Evolutionary conservation across 208 protist species (phyloP).

Genomic region (Wallacemonas sp.): DNA sequence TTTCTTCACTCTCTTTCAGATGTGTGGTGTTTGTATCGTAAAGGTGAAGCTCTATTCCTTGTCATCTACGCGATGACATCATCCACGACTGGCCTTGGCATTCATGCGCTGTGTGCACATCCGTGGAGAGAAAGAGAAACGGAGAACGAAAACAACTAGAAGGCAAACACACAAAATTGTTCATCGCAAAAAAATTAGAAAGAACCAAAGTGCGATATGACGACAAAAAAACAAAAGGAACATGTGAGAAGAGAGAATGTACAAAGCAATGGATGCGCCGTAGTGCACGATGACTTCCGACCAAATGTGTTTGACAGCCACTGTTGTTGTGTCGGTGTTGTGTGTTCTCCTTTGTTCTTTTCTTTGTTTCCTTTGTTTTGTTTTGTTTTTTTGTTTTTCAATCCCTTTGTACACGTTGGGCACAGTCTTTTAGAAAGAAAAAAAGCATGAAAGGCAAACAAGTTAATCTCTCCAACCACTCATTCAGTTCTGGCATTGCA

Average conservation of each 20-base stretch:
- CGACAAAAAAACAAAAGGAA: too few species aligned
- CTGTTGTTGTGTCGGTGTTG: conserved; percentile 6
- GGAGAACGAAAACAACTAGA: too few species aligned
- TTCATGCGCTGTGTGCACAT: too few species aligned
- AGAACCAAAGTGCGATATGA: too few species aligned
- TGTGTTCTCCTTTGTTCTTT: conserved; percentile 10
- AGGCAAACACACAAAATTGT: too few species aligned
- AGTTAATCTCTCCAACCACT: too few species aligned
- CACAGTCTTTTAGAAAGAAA: not conserved
- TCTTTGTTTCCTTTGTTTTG: conserved; percentile 17
- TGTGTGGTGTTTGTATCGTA: not conserved
- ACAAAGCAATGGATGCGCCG: not conserved
- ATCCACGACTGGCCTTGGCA: too few species aligned
- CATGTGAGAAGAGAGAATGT: too few species aligned
- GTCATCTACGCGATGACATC: too few species aligned
- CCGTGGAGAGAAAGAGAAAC: too few species aligned
- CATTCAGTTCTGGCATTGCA: too few species aligned
- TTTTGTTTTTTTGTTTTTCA: conserved; percentile 10
- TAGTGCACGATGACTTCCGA: not conserved
- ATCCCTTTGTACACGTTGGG: not conserved
- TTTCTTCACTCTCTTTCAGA: conserved; percentile 10
- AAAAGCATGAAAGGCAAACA: not conserved
- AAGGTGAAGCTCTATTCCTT: conserved; percentile 8
- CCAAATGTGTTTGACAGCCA: not conserved
- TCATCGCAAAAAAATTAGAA: too few species aligned